Conservation (phyloP, 208 protist genomes). For the Borovskyia barvae region DNA sequence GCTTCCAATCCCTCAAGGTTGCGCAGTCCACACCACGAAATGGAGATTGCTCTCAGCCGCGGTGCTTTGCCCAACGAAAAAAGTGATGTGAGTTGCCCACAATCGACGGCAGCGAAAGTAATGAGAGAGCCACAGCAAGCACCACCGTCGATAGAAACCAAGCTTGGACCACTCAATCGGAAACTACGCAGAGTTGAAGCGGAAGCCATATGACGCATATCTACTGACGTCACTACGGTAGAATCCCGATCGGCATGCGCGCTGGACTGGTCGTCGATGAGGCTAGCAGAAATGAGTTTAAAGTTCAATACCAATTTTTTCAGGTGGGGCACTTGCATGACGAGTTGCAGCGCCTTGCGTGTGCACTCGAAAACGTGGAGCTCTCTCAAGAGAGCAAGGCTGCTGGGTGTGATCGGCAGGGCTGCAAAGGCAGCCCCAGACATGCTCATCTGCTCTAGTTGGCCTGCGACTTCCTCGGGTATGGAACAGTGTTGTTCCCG, state of each 20-base stretch:
- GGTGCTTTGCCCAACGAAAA: background rate
- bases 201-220: constrained; percentile 2
- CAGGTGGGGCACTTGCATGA: background rate
- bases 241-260: too few relatives aligned
- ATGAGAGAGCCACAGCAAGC: background rate
- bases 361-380: constrained; percentile 4
- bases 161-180: background rate
- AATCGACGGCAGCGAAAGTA: background rate
- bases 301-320: background rate
- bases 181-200: background rate
- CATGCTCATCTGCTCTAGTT: constrained; percentile 2
- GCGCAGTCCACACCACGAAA: constrained; percentile 6
- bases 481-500: constrained; percentile 1
- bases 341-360: background rate
- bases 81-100: background rate
- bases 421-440: constrained; percentile 5
- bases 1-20: background rate
- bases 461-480: background rate
- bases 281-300: background rate
- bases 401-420: background rate
- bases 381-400: constrained; percentile 2
- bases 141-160: background rate
- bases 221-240: background rate
- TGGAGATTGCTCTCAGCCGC: background rate
- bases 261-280: background rate